These are phyloP conservation scores for Helianthus annuus DNA, from an alignment of 129 eudicot species.

Conservation along the genomic window DNA sequence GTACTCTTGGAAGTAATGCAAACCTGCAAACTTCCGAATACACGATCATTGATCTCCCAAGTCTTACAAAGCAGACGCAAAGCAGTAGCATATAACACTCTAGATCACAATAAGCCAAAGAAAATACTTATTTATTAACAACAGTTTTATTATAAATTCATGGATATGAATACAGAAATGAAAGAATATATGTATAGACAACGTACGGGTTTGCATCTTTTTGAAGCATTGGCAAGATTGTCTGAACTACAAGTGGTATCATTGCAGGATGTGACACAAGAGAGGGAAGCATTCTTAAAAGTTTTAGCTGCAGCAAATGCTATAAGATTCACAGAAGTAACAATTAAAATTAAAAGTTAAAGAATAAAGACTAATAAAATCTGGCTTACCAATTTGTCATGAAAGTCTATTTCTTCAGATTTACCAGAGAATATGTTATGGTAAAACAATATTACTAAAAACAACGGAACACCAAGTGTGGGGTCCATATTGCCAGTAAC, in stretches of 20 bases:
- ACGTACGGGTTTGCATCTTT: conserved; percentile 76
- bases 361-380: conserved; percentile 11
- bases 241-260: conserved; percentile 82
- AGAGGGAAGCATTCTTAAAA: conserved; percentile 70
- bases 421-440: conserved; percentile 51
- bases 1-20: conserved; percentile 7
- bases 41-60: conserved; percentile 93
- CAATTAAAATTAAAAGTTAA: conserved; percentile 3
- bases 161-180: conserved; percentile 16
- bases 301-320: conserved; percentile 66
- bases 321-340: conserved; percentile 8
- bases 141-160: background rate
- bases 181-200: conserved; percentile 17
- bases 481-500: conserved; percentile 60
- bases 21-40: conserved; percentile 92
- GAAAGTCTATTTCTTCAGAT: conserved; percentile 36
- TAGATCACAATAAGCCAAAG: conserved; percentile 32
- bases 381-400: conserved; percentile 66
- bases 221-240: conserved; percentile 89
- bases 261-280: conserved; percentile 87
- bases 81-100: conserved; percentile 76
- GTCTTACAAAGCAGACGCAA: conserved; percentile 88
- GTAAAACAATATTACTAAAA: conserved; percentile 70
- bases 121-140: conserved; percentile 2
- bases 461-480: conserved; percentile 75